Conservation (phyloP, 164 flowering plant species). For the Magnolia sinica region DNA sequence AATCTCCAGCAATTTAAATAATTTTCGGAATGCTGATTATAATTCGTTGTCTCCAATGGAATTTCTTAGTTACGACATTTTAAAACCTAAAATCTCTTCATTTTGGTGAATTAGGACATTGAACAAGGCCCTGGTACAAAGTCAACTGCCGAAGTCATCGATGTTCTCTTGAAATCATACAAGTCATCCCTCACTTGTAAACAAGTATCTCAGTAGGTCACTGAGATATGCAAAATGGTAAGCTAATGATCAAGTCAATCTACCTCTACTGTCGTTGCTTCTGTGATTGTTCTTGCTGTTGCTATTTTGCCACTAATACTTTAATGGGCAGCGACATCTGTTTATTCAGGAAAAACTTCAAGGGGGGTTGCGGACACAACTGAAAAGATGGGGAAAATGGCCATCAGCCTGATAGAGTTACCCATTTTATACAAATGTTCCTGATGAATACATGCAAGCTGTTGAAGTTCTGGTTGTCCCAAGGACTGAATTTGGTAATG, state of each 20-base stretch:
- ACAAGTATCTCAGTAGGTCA: constrained; percentile 22
- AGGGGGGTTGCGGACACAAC: constrained; percentile 43
- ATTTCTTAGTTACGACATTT: no score
- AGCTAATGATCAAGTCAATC: not conserved
- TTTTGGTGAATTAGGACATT: constrained; percentile 22
- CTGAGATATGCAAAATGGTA: constrained; percentile 31
- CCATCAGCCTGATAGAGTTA: constrained; percentile 16
- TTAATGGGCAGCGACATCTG: not conserved
- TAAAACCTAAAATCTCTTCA: no score
- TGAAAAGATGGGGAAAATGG: constrained; percentile 57
- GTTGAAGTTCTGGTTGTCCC: no score
- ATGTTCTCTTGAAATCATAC: constrained; percentile 38
- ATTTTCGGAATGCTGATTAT: no score
- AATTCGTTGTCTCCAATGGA: no score
- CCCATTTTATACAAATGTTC: no score
- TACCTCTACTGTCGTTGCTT: not conserved
- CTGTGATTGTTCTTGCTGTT: not conserved
- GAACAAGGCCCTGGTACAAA: constrained; percentile 33
- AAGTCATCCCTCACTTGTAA: constrained; percentile 32
- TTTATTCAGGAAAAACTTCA: constrained; percentile 17
- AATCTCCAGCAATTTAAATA: no score
- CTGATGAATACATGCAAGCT: no score
- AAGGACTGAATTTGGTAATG: no score
- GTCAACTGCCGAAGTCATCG: constrained; percentile 28
- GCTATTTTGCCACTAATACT: not conserved